Conservation (phyloP, 1,139 yeast genomes). For the Hyphopichia burtonii region DNA sequence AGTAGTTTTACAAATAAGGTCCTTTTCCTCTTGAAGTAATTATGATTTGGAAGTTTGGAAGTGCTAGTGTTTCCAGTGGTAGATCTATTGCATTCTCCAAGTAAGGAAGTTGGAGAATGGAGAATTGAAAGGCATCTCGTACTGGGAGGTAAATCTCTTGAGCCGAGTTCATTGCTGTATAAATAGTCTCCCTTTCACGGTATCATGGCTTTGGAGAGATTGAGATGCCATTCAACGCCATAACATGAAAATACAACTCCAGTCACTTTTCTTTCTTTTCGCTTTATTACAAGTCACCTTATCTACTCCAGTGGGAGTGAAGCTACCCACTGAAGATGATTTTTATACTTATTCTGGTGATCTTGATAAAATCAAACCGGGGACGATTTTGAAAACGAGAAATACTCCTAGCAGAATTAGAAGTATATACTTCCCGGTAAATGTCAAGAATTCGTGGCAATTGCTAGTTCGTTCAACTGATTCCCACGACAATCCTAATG, state of each 20-base stretch:
- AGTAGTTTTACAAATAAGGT: too few relatives aligned
- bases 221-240: too few relatives aligned
- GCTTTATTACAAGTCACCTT: neutral
- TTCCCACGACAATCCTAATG: constrained; percentile 14
- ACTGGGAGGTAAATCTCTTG: too few relatives aligned
- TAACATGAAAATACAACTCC: neutral
- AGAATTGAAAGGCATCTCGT: too few relatives aligned
- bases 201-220: too few relatives aligned
- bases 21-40: too few relatives aligned
- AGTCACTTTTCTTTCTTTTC: neutral
- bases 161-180: too few relatives aligned
- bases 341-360: constrained; percentile 23
- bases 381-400: constrained; percentile 22
- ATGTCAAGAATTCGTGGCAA: constrained; percentile 7
- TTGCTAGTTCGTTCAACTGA: constrained; percentile 8
- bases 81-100: too few relatives aligned
- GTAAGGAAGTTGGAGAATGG: too few relatives aligned
- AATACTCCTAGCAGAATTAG: constrained; percentile 18
- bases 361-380: constrained; percentile 16
- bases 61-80: too few relatives aligned
- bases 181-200: too few relatives aligned
- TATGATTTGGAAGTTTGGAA: too few relatives aligned
- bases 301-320: neutral
- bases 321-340: constrained; percentile 15
- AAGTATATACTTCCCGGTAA: constrained; percentile 10